Evolutionary conservation across 805 yeast genomes (phyloP), one percentile per base, ranked within the genome.

Genomic region (Ogataea pilisensis): DNA sequence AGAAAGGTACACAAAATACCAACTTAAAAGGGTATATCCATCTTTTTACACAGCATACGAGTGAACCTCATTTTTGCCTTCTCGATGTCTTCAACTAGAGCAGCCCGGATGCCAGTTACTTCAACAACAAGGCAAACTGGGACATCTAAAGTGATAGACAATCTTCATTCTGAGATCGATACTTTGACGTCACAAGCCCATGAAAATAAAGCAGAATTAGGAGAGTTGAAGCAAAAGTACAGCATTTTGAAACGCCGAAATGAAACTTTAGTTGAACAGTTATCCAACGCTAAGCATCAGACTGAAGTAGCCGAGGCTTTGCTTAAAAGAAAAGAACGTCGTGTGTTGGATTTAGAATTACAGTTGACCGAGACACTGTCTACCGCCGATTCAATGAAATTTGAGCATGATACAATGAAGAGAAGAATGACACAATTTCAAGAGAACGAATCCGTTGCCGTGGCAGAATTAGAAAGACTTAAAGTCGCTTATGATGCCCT

Each of bases 271-370:
- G 70, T 78, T 27, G 87, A 81, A 51, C 85, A 80, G 59, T 61
- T 81, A 45, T 78, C 87, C 24, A 80, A 80, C 47, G 68, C 84
- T 29, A 82, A 82, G 59, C 90, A 84, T 58, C 91, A 87, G 53
- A 82, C 82, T 51, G 89, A 85, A 48, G 82, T 82, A 66, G 69
- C 83, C 32, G 81, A 75, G 52, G 78, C 88, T 1, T 64, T 85
- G 46, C 63, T 86, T 43, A 77, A 74, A 46, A 67, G 95, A 38
- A 84, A 85, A 53, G 88, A 84, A 51, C 69, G 90, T 38, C 68
- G 86, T 39, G 73, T 85, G 20, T 53, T 66, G 24, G 91, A 83
- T 49, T 63, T 85, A 51, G 95, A 87, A 57, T 66, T 63, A 31
- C 78, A 77, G 48, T 60, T 73, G 42, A 69, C 70, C 39, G 78